Evolutionary conservation across 257 asterid species (phyloP).

Genomic region (Solanum ossicruentum): DNA sequence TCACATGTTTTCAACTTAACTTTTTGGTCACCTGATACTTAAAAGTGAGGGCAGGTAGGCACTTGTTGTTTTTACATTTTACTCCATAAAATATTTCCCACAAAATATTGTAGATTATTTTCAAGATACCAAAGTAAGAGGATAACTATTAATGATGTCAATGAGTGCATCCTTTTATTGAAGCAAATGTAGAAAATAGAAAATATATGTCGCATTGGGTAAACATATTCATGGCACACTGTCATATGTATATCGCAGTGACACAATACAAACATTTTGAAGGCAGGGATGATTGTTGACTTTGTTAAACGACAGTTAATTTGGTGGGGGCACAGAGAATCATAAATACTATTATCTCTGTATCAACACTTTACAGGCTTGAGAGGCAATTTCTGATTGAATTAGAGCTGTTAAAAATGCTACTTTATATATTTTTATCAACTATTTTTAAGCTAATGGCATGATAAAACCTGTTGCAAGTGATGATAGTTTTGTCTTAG

Average conservation of each 20-base stretch:
- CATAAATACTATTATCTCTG: background rate
- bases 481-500: background rate
- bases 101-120: background rate
- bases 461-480: background rate
- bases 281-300: background rate
- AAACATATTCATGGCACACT: background rate
- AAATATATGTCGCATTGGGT: background rate
- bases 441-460: background rate
- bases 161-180: background rate
- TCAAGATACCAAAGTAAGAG: background rate
- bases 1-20: background rate
- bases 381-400: background rate
- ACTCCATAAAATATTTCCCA: background rate
- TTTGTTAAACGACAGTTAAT: background rate
- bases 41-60: background rate
- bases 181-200: background rate
- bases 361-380: background rate
- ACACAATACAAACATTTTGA: background rate
- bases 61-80: background rate
- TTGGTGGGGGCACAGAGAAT: background rate
- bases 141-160: background rate
- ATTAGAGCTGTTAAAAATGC: background rate
- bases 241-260: background rate
- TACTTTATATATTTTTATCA: background rate
- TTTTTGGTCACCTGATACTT: background rate